Evolutionary conservation across 228 moss, liverwort and hornwort species (phyloP), one percentile per base, ranked within the genome.

Genomic region (Sphagnum magellanicum): DNA sequence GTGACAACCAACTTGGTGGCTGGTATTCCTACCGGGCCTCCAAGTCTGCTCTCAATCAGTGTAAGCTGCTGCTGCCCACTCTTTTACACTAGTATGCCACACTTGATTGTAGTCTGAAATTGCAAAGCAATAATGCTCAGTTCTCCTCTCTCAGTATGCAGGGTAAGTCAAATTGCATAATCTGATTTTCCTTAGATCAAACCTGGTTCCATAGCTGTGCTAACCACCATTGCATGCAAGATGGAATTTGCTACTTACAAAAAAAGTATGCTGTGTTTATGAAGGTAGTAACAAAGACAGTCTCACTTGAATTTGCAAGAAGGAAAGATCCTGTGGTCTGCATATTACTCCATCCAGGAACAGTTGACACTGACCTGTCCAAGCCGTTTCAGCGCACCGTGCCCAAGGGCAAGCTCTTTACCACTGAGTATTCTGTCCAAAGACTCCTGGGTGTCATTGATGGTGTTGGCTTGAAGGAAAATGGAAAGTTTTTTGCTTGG

Each of bases 1-100:
- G 93, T 16, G 93, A 97, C 60, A 97, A 97, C 71, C 79, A 69
- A 67, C 83, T 82, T 58, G 97, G 97, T 12, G 97, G 97, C 13
- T 97, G 97, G 97, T 97, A 90, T 64, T 84, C 93, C 3, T 97
- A 97, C 70, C 93, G 97, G 71, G 97, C 97, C 60, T 97, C 97
- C 32, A 97, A 97, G 76, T 72, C 97, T 50, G 97, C 97, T 15
- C 91, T 97, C 11, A 97, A 97, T 75, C 97, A 89, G 67, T 71
- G 83, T 84, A 79, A 81, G 84, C 63, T 5, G 53, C 51, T 0
- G 10, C 15, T 63, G 55, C 32, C 32, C 32, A 32, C 32, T 10
- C 6, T 48, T 65, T 13, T 65, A 51, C 13, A 16, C 0, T 17
- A 49, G 14, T 65, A 11, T 8, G 48, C 10, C 6, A 51, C 49